Evolutionary conservation across 371 early-diverging fungal genomes (phyloP), one percentile per base, ranked within the genome.

Genomic region (Zopfochytrium polystomum): DNA sequence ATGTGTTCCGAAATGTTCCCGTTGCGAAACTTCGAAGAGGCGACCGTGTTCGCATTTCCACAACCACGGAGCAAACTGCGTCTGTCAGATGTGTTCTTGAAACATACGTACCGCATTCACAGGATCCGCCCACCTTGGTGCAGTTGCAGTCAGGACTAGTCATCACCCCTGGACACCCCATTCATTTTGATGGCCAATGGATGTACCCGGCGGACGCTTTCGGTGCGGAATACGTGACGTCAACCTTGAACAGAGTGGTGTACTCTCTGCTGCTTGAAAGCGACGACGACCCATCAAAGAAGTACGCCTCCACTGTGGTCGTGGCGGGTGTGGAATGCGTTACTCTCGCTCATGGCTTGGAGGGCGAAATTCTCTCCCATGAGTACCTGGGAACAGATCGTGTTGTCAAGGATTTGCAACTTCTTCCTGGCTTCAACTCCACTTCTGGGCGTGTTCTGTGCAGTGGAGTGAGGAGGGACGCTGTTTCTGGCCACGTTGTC

Each of bases 271-370:
- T 11, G 23, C 13, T 54, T 20, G 42, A 54, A 20, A 35, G 54
- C 35, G 7, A 22, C 5, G 54, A 33, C 0, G 54, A 29, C 13
- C 15, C 27, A 3, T n/a, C 49, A 49, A 15, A n/a, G 32, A 15
- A 32, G 45, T 23, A 35, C 4, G 43, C 25, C 2, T 50, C 50
- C 25, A 26, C 38, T 23, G 31, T 67, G 2, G 31, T 55, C 30
- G 50, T 65, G 18, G 50, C 55, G 27, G 72, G 68, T 13, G 51
- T 56, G 20, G 43, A 55, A n/a, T 61, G 61, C 38, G 62, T 62
- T 6, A 70, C 68, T 22, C 50, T 72, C 34, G 72, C 62, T 9
- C 72, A 72, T 46, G 55, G 49, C 2, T 9, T 58, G 29, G 34
- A 27, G 34, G 46, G 52, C 27, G 64, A 49, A 5, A 35, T 47